These are phyloP conservation scores for Candida sp. DNA, from an alignment of 1,139 yeast genomes.

Conservation along the genomic window DNA sequence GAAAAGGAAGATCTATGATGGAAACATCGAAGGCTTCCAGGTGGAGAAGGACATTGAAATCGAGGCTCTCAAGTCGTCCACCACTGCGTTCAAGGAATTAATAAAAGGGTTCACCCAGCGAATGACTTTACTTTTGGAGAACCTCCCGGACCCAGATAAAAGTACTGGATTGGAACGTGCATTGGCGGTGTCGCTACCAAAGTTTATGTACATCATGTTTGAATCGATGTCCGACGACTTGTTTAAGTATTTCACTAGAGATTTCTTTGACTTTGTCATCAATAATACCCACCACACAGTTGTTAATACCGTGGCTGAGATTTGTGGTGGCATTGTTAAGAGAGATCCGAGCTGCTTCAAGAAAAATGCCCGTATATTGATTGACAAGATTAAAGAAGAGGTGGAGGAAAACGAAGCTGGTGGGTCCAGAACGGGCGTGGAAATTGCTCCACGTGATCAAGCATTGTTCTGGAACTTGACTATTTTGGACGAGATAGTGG, in stretches of 20 bases:
- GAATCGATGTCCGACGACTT: slow-evolving; percentile 74
- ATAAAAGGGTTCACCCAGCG: slow-evolving; percentile 61
- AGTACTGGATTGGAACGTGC: slow-evolving; percentile 53
- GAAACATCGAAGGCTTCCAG: slow-evolving; percentile 18
- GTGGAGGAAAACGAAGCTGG: slow-evolving; percentile 90
- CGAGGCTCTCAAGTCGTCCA: slow-evolving; percentile 72
- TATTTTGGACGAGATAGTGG: slow-evolving; percentile 71
- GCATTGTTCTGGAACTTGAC: slow-evolving; percentile 75
- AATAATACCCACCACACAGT: slow-evolving; percentile 67
- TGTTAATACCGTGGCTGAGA: slow-evolving; percentile 70
- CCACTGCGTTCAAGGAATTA: slow-evolving; percentile 71
- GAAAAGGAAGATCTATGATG: slow-evolving; percentile 35
- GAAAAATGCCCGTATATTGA: slow-evolving; percentile 46
- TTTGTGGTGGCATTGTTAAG: slow-evolving; percentile 70
- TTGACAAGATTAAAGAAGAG: slow-evolving; percentile 65
- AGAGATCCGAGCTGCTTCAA: slow-evolving; percentile 59
- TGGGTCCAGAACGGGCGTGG: slow-evolving; percentile 66
- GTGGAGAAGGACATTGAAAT: slow-evolving; percentile 50
- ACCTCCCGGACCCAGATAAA: slow-evolving; percentile 67
- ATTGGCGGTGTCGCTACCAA: slow-evolving; percentile 62
- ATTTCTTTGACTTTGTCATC: slow-evolving; percentile 58
- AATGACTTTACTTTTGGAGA: slow-evolving; percentile 71
- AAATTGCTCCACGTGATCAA: slow-evolving; percentile 77
- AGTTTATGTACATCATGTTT: slow-evolving; percentile 66
- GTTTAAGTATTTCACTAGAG: slow-evolving; percentile 55